A percentile compares a stretch with the other conserved stretches of the same genome.
phyloP scores from a whole-genome alignment of 1,139 yeast species.

The Saccharomyces hybrid region DNA sequence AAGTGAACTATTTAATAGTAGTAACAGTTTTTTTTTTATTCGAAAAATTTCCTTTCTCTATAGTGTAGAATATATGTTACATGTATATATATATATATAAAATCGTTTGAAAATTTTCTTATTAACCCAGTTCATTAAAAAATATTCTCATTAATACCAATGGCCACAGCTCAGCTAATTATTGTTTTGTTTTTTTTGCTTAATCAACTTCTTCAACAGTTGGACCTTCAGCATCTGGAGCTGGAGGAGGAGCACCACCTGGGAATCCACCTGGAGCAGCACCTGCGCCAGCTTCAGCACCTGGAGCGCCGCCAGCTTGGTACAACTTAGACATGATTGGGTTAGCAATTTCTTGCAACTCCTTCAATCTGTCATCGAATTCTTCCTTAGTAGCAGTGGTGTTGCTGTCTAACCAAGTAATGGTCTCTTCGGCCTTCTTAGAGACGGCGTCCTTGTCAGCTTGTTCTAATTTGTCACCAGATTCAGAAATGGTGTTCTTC shows the following conservation, averaged over 20 bases:
- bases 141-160: background rate
- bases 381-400: conserved; percentile 84
- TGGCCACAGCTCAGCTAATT: background rate
- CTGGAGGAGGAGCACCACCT: conserved; percentile 27
- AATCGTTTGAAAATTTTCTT: background rate
- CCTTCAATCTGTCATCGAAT: conserved; percentile 84
- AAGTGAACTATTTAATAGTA: background rate
- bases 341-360: conserved; percentile 87
- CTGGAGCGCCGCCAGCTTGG: conserved; percentile 66
- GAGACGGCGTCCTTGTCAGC: conserved; percentile 72
- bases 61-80: background rate
- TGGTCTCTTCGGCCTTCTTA: conserved; percentile 78
- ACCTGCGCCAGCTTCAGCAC: conserved; percentile 45
- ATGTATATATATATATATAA: background rate
- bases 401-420: conserved; percentile 83
- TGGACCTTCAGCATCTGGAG: conserved; percentile 45
- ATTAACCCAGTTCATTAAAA: background rate
- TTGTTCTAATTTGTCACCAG: conserved; percentile 74
- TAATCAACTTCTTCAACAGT: conserved; percentile 68
- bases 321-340: conserved; percentile 91
- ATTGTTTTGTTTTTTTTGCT: conserved; percentile 20
- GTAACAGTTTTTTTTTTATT: background rate
- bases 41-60: background rate
- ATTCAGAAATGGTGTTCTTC: conserved; percentile 76
- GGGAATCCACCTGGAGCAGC: conserved; percentile 35